Conservation (phyloP, 2,329 filamentous ascomycete species). For the Neofusicoccum sp. region DNA sequence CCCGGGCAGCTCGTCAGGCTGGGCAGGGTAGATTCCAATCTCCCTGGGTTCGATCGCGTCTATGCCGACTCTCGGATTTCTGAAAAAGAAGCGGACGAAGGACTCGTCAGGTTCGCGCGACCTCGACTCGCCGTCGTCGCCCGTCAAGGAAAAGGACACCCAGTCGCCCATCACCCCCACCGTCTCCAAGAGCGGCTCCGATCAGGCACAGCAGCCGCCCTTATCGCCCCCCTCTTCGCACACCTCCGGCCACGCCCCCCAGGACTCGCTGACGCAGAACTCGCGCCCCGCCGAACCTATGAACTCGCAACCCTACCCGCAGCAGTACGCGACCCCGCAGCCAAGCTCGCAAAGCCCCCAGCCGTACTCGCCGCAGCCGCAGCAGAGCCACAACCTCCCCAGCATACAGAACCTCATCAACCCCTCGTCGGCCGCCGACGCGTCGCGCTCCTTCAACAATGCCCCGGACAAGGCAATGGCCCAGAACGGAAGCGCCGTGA, state of each 20-base stretch:
- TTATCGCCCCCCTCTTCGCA: conserved; percentile 14
- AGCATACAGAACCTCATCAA: conserved; percentile 86
- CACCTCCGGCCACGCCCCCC: conserved; percentile 29
- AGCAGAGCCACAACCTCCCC: conserved; percentile 67
- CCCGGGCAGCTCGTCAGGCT: conserved; percentile 24
- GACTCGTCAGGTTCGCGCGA: conserved; percentile 67
- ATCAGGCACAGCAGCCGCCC: conserved; percentile 28
- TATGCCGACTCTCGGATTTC: conserved; percentile 95
- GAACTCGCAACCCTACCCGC: conserved; percentile 39
- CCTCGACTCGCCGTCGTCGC: conserved; percentile 67
- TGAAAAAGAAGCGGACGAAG: conserved; percentile 99
- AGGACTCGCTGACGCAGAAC: conserved; percentile 21
- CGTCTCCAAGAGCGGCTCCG: conserved; percentile 35
- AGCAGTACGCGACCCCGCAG: conserved; percentile 36
- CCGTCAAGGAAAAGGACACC: conserved; percentile 61
- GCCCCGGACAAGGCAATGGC: conserved; percentile 27
- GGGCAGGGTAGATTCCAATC: conserved; percentile 32
- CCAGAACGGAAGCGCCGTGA: conserved; percentile 40
- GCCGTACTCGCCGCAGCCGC: conserved; percentile 16
- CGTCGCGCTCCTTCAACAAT: conserved; percentile 30
- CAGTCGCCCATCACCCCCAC: conserved; percentile 35
- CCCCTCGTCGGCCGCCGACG: conserved; percentile 46
- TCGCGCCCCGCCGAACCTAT: conserved; percentile 39
- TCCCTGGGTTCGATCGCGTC: conserved; percentile 29
- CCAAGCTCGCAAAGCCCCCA: conserved; percentile 25